A percentile compares a stretch with the other conserved stretches of the same genome.
Conservation (phyloP, 208 protist species). For the Phytomonas francai region DNA sequence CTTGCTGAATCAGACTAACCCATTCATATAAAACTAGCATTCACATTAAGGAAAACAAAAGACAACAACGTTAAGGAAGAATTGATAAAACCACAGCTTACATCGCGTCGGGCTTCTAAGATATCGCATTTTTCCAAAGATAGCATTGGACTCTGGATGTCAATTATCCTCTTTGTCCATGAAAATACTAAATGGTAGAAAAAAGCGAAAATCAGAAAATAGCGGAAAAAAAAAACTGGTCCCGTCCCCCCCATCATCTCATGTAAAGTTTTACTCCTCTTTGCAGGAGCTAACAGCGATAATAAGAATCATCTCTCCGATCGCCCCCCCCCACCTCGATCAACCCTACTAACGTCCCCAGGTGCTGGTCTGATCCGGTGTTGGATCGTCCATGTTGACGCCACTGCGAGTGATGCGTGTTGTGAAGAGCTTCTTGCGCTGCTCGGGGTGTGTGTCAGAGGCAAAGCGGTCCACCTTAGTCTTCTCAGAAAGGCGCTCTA, state of each 20-base stretch:
- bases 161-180: neutral
- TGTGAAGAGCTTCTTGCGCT: conserved; percentile 64
- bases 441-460: conserved; percentile 79
- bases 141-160: neutral
- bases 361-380: conserved; percentile 45
- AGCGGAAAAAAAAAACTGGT: neutral
- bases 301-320: neutral
- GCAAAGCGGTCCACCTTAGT: conserved; percentile 65
- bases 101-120: neutral
- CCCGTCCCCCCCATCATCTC: neutral
- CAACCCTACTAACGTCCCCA: conserved; percentile 21
- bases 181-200: neutral
- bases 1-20: neutral
- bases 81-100: neutral
- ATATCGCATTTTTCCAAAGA: neutral
- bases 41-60: neutral
- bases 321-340: neutral
- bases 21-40: neutral
- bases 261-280: neutral
- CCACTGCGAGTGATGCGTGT: conserved; percentile 28
- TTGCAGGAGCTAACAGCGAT: neutral
- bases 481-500: conserved; percentile 41
- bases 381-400: conserved; percentile 50
- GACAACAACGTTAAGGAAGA: neutral
- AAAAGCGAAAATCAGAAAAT: neutral